A percentile compares a stretch with the other conserved stretches of the same genome.
Evolutionary conservation across 805 yeast genomes (phyloP).

Genomic region (Martiniozyma abietophila): DNA sequence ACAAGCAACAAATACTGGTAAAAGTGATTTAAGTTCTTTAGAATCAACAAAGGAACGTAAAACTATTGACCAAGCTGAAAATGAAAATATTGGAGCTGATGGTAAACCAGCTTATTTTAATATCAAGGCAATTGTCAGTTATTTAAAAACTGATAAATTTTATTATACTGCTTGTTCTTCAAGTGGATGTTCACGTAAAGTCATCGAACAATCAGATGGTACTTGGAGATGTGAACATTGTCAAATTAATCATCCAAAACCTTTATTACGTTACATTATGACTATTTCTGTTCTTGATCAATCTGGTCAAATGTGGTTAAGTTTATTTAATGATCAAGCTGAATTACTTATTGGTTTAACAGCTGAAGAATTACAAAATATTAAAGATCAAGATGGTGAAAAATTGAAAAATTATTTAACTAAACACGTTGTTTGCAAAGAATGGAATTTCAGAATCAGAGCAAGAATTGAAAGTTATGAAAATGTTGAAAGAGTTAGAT

Average conservation of each 20-base stretch:
- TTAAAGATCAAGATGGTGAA: constrained; percentile 38
- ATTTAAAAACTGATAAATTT: constrained; percentile 64
- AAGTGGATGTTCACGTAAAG: constrained; percentile 76
- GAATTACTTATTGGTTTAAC: constrained; percentile 51
- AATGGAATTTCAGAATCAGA: constrained; percentile 64
- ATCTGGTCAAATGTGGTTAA: constrained; percentile 79
- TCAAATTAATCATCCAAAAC: constrained; percentile 56
- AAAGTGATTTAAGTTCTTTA: constrained; percentile 25
- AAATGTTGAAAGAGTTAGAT: constrained; percentile 68
- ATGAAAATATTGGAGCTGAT: constrained; percentile 58
- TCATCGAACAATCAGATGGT: constrained; percentile 61
- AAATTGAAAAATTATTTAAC: constrained; percentile 20
- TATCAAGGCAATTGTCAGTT: constrained; percentile 65
- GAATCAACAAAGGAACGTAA: constrained; percentile 48
- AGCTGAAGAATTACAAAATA: constrained; percentile 47
- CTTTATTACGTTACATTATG: constrained; percentile 72
- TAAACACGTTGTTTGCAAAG: constrained; percentile 45
- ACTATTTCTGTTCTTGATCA: constrained; percentile 70
- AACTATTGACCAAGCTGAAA: constrained; percentile 55
- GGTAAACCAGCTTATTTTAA: constrained; percentile 76
- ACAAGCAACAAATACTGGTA: constrained; percentile 26
- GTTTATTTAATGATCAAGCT: constrained; percentile 83
- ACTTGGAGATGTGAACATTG: constrained; percentile 94
- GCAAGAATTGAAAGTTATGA: constrained; percentile 82
- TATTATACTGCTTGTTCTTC: constrained; percentile 84